phyloP scores from a whole-genome alignment of 768 basidiomycete species.

The Agrocybe praecox region DNA sequence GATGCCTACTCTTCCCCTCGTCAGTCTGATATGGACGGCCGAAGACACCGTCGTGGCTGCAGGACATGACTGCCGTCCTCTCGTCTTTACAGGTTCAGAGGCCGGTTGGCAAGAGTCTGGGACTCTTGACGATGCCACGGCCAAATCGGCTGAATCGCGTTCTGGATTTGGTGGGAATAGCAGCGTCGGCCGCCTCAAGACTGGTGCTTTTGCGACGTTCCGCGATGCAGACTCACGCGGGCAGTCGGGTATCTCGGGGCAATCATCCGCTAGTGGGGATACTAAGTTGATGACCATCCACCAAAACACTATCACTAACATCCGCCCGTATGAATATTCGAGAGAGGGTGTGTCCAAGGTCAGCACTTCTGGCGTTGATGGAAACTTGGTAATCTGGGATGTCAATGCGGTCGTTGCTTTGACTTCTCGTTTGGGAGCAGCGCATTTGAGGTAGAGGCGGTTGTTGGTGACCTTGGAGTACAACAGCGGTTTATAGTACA shows the following conservation, averaged over 20 bases:
- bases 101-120: constrained; percentile 80
- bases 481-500: not conserved
- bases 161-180: constrained; percentile 48
- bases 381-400: constrained; percentile 90
- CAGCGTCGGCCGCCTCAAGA: constrained; percentile 78
- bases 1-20: constrained; percentile 76
- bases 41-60: constrained; percentile 87
- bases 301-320: constrained; percentile 97
- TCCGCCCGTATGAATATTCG: constrained; percentile 70
- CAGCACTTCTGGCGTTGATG: constrained; percentile 93
- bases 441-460: constrained; percentile 38
- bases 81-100: constrained; percentile 77
- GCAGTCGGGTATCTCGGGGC: constrained; percentile 35
- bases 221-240: constrained; percentile 87
- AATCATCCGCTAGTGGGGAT: constrained; percentile 38
- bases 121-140: constrained; percentile 81
- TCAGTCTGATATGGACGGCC: constrained; percentile 84
- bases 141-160: constrained; percentile 45
- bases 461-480: not conserved
- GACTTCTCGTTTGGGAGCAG: constrained; percentile 50
- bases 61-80: constrained; percentile 96
- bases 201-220: constrained; percentile 94
- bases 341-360: constrained; percentile 69
- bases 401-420: constrained; percentile 59
- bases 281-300: constrained; percentile 90